phyloP scores from a whole-genome alignment of 495 filamentous ascomycete genomes.

The Chlorociboria aeruginascens region DNA sequence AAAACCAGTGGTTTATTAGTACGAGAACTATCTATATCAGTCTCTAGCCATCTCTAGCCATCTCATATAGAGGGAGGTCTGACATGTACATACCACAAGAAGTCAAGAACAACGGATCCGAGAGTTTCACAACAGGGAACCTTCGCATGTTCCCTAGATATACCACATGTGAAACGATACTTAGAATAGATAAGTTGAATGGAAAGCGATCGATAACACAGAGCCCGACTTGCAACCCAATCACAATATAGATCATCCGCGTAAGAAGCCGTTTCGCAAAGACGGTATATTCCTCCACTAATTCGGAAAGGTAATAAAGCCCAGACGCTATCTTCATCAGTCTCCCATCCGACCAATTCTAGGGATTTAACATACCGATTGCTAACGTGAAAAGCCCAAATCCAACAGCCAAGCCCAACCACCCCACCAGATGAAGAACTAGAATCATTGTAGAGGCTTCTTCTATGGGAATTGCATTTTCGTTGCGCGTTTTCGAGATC shows the following conservation, averaged over 20 bases:
- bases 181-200: constrained; percentile 54
- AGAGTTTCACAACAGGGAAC: constrained; percentile 81
- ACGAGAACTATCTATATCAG: constrained; percentile 48
- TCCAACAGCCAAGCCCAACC: constrained; percentile 73
- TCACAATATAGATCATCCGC: constrained; percentile 74
- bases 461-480: constrained; percentile 16
- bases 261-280: constrained; percentile 69
- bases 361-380: constrained; percentile 52
- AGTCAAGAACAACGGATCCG: constrained; percentile 75
- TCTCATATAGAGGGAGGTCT: not conserved
- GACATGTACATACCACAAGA: constrained; percentile 55
- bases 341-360: not conserved
- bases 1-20: constrained; percentile 85
- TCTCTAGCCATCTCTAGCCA: constrained; percentile 1
- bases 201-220: constrained; percentile 78
- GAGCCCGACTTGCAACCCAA: constrained; percentile 62
- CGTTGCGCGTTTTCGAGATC: not conserved
- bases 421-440: constrained; percentile 83
- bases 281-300: constrained; percentile 96
- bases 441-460: constrained; percentile 47
- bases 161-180: constrained; percentile 70
- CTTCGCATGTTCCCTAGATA: constrained; percentile 82
- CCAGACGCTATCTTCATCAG: constrained; percentile 59
- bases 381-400: constrained; percentile 90
- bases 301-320: constrained; percentile 94